Evolutionary conservation across 768 basidiomycete genomes (phyloP), one percentile per base, ranked within the genome.

Genomic region (Fomitopsis pulvina): DNA sequence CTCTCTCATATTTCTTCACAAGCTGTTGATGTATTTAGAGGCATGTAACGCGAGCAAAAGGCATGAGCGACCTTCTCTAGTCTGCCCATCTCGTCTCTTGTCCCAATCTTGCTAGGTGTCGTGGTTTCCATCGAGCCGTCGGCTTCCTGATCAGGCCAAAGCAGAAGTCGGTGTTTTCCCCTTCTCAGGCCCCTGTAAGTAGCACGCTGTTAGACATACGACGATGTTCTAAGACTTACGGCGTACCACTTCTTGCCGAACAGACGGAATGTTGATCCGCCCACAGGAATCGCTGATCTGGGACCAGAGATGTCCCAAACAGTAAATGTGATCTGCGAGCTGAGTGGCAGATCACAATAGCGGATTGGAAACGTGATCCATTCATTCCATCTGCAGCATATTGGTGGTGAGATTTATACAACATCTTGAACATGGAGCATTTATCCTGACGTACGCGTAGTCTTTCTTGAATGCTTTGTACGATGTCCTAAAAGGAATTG

Each of bases 1-100:
- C 93, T 16, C 92, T 77, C 60, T 97, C 93, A 59, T 94, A 93
- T 66, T 96, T 96, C 74, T 97, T 96, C 47, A 99, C 88, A 16
- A 88, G 75, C 85, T 89, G 48, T 28, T 49, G 4, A 30, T 22
- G 20, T 4, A 21, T 28, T 12, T 32, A n/a, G n/a, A 25, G n/a
- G 22, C 25, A 34, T 48, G 41, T 21, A 10, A 41, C 14, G 29
- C 12, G 16, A 41, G 7, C 10, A 10, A 5, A 24, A 25, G 24
- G 38, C 12, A 48, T 7, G 14, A 57, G 70, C 25, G 39, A 88
- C 92, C 79, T 92, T 92, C 66, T 98, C 94, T 41, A 99, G 66
- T 40, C 94, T 73, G 3, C 93, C 96, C 90, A 95, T 93, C 66
- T 98, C 96, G 60, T 99, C 96, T 52, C 79, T 76, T 0, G 72